Evolutionary conservation across 2,329 filamentous ascomycete genomes (phyloP).

Genomic region (Mollisia scopiformis): DNA sequence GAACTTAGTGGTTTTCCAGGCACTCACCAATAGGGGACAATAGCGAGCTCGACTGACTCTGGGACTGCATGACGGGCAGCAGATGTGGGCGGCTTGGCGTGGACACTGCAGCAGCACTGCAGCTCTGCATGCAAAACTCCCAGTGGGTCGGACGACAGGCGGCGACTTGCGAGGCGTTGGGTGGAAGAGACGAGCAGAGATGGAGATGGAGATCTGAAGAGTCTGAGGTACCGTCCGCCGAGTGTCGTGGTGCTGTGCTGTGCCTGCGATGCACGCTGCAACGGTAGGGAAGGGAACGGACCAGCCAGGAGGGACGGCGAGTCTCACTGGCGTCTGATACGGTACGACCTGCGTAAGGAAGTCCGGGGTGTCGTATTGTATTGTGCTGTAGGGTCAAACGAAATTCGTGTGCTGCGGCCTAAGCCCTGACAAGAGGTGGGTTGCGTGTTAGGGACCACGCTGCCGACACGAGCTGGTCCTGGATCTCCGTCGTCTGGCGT

Average conservation of each 20-base stretch:
- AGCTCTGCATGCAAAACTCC: conserved; percentile 10
- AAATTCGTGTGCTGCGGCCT: not conserved
- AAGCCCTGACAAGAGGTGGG: not conserved
- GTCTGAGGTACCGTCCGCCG: too few species aligned
- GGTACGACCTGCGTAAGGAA: too few species aligned
- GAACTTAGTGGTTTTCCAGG: conserved; percentile 16
- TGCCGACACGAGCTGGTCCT: not conserved
- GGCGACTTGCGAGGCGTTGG: conserved; percentile 8
- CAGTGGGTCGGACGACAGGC: conserved; percentile 16
- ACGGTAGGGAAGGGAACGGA: not conserved
- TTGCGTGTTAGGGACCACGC: too few species aligned
- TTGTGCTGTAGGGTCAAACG: too few species aligned
- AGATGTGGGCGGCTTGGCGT: conserved; percentile 4
- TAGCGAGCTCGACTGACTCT: conserved; percentile 20
- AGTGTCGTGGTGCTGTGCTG: too few species aligned
- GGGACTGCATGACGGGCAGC: conserved; percentile 31
- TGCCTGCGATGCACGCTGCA: not conserved
- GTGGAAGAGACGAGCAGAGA: too few species aligned
- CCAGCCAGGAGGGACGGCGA: too few species aligned
- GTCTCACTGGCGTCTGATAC: too few species aligned
- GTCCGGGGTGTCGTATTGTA: too few species aligned
- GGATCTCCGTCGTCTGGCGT: not conserved
- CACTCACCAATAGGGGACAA: conserved; percentile 35
- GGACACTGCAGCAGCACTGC: conserved; percentile 7
- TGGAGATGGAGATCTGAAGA: conserved; percentile 1